Evolutionary conservation across 495 filamentous ascomycete genomes (phyloP), one percentile per base, ranked within the genome.

Genomic region (Neurospora sublineolata): DNA sequence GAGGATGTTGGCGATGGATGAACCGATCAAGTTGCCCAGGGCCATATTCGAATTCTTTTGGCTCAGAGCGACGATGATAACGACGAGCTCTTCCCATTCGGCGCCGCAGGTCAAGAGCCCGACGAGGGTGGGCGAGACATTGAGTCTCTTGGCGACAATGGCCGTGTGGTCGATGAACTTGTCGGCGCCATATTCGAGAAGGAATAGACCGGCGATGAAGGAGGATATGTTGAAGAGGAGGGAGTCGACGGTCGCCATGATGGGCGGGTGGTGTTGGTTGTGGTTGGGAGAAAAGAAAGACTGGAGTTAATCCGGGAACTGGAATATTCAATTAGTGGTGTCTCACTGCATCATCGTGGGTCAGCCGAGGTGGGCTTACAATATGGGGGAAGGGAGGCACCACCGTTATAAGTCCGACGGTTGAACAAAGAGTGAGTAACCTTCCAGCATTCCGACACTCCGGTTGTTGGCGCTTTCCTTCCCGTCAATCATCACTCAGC

Each of bases 61-160:
- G 3, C 79, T 73, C 23, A 87, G 77, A n/a, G 85, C 79, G 8
- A 82, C 82, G 9, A 85, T 73, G 16, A 88, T 82, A 3, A 89
- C 86, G 0, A 82, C 86, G 30, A 89, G 86, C 85, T 87, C 86
- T 80, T 88, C 86, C 79, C 83, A 88, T 77, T 88, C 86, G 67
- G 84, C 87, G 9, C 87, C 86, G 58, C 82, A 84, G 3, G 85
- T 87, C 27, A 88, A 76, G 8, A 89, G 79, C 3, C 82, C 84
- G 69, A 88, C 80, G 36, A 88, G 69, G 12, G 83, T 85, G 52
- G 80, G 80, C 18, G 85, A 83, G 14, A 88, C 78, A 33, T 83
- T 81, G 10, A 83, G 73, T 27, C 85, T 82, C 20, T 76, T 79
- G 11, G 84, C 83, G 4, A 87, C 80, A 2, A 84, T 80, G 5